Evolutionary conservation across 441 rosid genomes (phyloP), one percentile per base, ranked within the genome.

Genomic region (Macaranga tanarius): DNA sequence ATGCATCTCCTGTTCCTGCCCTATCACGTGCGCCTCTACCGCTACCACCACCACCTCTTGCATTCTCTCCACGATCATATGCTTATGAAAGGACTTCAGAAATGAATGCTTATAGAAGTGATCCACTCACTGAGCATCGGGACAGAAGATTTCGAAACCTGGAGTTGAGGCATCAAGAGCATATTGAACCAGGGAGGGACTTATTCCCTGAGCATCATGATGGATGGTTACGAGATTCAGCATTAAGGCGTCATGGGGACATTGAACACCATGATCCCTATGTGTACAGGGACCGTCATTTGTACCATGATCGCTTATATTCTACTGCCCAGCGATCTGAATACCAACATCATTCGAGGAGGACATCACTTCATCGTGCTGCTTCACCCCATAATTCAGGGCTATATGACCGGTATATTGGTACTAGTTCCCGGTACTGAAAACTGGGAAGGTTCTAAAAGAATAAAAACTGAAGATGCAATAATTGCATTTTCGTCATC

Each of bases 61-160:
- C n/a, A 44, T 59, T 22, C 55, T 16, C 55, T 28, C 69, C 63
- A 12, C 40, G 19, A n/a, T 16, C 57, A 28, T 67, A 60, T 72
- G 76, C 70, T 17, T 72, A 62, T 31, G 61, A 77, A 28, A 44
- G 59, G 73, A 31, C 34, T 2, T 57, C 11, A 13, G 73, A 34
- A 19, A 71, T 57, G 66, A 59, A 69, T 60, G 48, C 7, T 22
- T 56, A 60, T 34, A 48, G 72, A 26, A 68, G 79, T 76, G 61
- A 76, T 52, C 56, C 52, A 28, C 69, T 28, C 9, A 38, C 7
- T 72, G 66, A 51, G 62, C 73, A 68, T 65, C 73, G 4, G 19
- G 65, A 52, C 10, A 52, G 6, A 50, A 31, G 38, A 31, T 56
- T 52, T 58, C 55, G 52, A 26, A 65, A 58, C 65, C 28, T 64